phyloP scores from a whole-genome alignment of 1,284 basidiomycete genomes.

The Pisolithus thermaeus region DNA sequence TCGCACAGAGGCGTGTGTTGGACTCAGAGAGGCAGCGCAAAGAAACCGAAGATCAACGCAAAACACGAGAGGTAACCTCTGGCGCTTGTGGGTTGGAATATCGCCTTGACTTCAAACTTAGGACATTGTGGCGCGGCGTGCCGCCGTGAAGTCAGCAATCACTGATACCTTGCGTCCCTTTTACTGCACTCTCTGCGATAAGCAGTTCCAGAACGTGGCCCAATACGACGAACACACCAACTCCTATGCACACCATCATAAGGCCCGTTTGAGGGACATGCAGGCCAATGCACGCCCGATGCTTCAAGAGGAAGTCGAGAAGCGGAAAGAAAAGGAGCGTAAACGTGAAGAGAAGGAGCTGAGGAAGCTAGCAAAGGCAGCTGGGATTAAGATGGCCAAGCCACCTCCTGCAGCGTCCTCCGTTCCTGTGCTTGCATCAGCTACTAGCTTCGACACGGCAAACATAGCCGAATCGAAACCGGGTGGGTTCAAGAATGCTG shows the following conservation, averaged over 20 bases:
- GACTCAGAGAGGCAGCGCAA: slow-evolving; percentile 74
- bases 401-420: slow-evolving; percentile 21
- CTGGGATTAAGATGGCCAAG: slow-evolving; percentile 66
- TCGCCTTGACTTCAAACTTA: slow-evolving; percentile 25
- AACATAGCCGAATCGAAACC: slow-evolving; percentile 27
- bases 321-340: slow-evolving; percentile 74
- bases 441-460: slow-evolving; percentile 16
- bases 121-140: slow-evolving; percentile 63
- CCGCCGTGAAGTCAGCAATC: slow-evolving; percentile 61
- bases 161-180: slow-evolving; percentile 62
- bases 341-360: slow-evolving; percentile 78
- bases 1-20: slow-evolving; percentile 68
- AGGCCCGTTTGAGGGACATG: slow-evolving; percentile 72
- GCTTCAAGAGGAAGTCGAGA: slow-evolving; percentile 58
- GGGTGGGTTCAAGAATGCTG: slow-evolving; percentile 49
- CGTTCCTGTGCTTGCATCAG: slow-evolving; percentile 19
- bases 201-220: slow-evolving; percentile 75
- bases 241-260: slow-evolving; percentile 79
- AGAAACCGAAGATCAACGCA: slow-evolving; percentile 71
- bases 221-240: slow-evolving; percentile 84
- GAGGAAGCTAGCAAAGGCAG: slow-evolving; percentile 71
- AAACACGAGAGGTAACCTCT: slow-evolving; percentile 54
- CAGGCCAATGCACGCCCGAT: slow-evolving; percentile 58
- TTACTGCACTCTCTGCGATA: slow-evolving; percentile 76
- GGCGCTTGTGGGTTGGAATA: slow-evolving; percentile 9